Conservation (phyloP, 495 filamentous ascomycete genomes). For the Endocarpon pusillum region DNA sequence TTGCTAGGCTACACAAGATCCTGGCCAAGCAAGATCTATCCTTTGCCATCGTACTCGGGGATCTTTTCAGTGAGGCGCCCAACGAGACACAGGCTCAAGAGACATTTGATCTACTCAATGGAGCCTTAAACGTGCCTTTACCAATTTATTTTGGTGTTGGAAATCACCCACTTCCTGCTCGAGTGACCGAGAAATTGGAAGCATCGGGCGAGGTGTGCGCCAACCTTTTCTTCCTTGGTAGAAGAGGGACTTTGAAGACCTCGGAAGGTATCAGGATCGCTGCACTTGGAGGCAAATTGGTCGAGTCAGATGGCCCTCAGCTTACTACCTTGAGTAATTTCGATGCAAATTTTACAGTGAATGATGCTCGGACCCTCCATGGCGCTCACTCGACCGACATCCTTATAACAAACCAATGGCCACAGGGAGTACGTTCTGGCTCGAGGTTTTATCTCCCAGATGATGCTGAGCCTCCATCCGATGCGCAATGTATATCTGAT, state of each 20-base stretch:
- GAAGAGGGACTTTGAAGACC: slow-evolving; percentile 69
- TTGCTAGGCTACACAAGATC: slow-evolving; percentile 59
- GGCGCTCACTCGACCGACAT: slow-evolving; percentile 68
- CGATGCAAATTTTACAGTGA: slow-evolving; percentile 49
- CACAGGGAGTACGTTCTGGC: slow-evolving; percentile 44
- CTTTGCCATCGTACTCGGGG: slow-evolving; percentile 66
- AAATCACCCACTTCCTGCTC: slow-evolving; percentile 42
- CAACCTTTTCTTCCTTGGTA: slow-evolving; percentile 78
- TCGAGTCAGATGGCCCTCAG: slow-evolving; percentile 26
- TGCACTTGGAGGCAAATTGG: slow-evolving; percentile 58
- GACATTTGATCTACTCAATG: slow-evolving; percentile 47
- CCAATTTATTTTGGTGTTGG: slow-evolving; percentile 81
- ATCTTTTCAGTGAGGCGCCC: slow-evolving; percentile 46
- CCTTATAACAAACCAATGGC: slow-evolving; percentile 75
- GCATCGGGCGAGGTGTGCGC: slow-evolving; percentile 59
- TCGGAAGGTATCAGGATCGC: slow-evolving; percentile 77
- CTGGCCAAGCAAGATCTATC: slow-evolving; percentile 75
- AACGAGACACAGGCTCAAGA: slow-evolving; percentile 35
- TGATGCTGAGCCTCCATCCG: slow-evolving; percentile 21
- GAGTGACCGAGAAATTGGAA: slow-evolving; percentile 53
- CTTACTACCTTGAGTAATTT: slow-evolving; percentile 40
- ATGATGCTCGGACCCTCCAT: slow-evolving; percentile 56
- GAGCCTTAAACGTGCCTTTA: slow-evolving; percentile 51
- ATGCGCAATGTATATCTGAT: slow-evolving; percentile 46
- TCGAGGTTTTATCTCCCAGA: slow-evolving; percentile 38